A percentile compares a stretch with the other conserved stretches of the same genome.
These are phyloP conservation scores for Arabidopsis thaliana DNA, from an alignment of 345 rosid species.

Conservation along the genomic window DNA sequence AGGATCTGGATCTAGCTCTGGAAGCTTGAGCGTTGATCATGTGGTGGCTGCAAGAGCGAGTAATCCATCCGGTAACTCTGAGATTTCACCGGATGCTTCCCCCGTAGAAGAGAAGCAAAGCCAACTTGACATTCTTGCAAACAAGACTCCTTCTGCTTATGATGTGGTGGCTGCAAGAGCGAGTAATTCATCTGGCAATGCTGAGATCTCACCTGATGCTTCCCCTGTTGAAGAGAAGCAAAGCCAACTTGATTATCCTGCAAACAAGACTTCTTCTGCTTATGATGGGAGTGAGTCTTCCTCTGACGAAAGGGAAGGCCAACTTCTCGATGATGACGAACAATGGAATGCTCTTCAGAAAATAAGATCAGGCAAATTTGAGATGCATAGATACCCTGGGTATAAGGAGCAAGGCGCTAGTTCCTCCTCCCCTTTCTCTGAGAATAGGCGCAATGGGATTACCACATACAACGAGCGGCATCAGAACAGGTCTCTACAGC, in stretches of 20 bases:
- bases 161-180: constrained; percentile 25
- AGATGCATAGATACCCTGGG: constrained; percentile 35
- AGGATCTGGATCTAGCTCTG: constrained; percentile 14
- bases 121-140: constrained; percentile 3
- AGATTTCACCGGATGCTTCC: constrained; percentile 37
- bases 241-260: constrained; percentile 11
- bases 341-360: constrained; percentile 48
- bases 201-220: constrained; percentile 42
- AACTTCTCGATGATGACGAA: constrained; percentile 40
- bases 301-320: constrained; percentile 65
- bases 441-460: constrained; percentile 40
- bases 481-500: constrained; percentile 48
- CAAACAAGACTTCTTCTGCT: constrained; percentile 59
- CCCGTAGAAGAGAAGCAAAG: constrained; percentile 28
- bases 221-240: constrained; percentile 38
- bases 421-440: constrained; percentile 45
- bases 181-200: constrained; percentile 29
- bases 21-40: constrained; percentile 30
- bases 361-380: constrained; percentile 47
- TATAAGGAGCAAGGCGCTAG: constrained; percentile 43
- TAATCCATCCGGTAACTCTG: constrained; percentile 24
- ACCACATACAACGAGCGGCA: constrained; percentile 41
- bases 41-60: constrained; percentile 29
- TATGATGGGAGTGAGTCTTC: constrained; percentile 82
- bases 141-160: background rate